Percentiles rank a stretch among this genome's conserved stretches.
Evolutionary conservation across 2,329 filamentous ascomycete genomes (phyloP).

Genomic region (Stachybotrys chartarum): DNA sequence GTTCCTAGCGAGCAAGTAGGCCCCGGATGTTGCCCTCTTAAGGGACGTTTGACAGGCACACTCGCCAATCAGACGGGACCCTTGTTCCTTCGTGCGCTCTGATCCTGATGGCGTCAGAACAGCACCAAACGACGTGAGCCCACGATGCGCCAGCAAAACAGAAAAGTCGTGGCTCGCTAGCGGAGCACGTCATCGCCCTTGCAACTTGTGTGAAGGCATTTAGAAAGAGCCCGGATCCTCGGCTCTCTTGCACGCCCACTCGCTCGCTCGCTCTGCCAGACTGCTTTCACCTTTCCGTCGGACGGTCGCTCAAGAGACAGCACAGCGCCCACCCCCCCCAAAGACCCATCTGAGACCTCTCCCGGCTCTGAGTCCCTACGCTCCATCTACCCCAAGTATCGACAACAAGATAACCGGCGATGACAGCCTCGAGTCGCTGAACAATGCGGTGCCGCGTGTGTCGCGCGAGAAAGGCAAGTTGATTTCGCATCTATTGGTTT

Average conservation of each 20-base stretch:
- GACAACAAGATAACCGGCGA: background rate
- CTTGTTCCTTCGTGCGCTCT: background rate
- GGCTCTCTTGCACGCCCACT: background rate
- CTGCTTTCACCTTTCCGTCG: background rate
- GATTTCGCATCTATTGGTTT: too few relatives aligned
- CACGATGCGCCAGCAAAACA: background rate
- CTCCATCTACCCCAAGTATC: background rate
- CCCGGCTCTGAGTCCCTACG: conserved; percentile 6
- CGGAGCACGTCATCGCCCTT: conserved; percentile 1
- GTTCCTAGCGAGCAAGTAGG: background rate
- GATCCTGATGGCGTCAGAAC: background rate
- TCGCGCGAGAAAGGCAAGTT: conserved; percentile 30
- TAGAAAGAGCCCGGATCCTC: background rate
- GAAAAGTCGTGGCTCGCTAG: background rate
- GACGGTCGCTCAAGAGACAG: background rate
- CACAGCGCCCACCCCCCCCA: too few relatives aligned
- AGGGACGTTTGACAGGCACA: too few relatives aligned
- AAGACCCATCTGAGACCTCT: conserved; percentile 6
- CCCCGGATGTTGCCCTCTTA: too few relatives aligned
- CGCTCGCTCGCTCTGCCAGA: background rate
- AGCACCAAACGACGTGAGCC: background rate
- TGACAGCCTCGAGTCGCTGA: conserved; percentile 4
- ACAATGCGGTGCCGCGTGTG: conserved; percentile 32
- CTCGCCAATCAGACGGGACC: background rate
- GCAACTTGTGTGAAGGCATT: background rate